A percentile compares a stretch with the other conserved stretches of the same genome.
Conservation (phyloP, 148 eudicot genomes). For the Fagopyrum homotropicum region DNA sequence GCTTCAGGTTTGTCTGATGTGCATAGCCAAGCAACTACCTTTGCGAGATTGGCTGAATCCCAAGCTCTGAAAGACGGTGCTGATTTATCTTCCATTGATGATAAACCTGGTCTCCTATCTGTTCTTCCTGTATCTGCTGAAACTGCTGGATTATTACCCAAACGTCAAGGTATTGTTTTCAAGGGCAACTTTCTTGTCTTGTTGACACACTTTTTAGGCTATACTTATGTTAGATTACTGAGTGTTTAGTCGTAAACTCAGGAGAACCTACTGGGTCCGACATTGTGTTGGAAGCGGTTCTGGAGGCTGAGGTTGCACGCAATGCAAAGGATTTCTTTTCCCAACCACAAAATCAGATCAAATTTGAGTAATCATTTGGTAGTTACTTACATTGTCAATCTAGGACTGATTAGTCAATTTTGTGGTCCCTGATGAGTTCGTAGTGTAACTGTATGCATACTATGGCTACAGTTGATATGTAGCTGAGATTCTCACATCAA, state of each 20-base stretch:
- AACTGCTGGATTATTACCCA: slow-evolving; percentile 69
- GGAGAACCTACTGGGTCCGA: slow-evolving; percentile 72
- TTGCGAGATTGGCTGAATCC: slow-evolving; percentile 62
- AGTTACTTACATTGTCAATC: background rate
- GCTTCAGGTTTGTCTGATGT: slow-evolving; percentile 39
- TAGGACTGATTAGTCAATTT: slow-evolving; percentile 2
- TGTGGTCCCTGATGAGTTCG: background rate
- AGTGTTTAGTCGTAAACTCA: slow-evolving; percentile 27
- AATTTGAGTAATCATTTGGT: slow-evolving; percentile 24
- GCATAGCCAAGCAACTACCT: slow-evolving; percentile 70
- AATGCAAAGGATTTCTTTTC: slow-evolving; percentile 80
- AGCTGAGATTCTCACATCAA: background rate
- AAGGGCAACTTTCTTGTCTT: background rate
- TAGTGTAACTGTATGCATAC: background rate
- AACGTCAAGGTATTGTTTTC: slow-evolving; percentile 43
- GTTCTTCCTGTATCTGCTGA: slow-evolving; percentile 96
- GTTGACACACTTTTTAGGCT: background rate
- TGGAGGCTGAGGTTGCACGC: slow-evolving; percentile 93
- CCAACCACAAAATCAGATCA: slow-evolving; percentile 57
- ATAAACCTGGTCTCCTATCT: slow-evolving; percentile 58
- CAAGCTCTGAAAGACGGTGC: slow-evolving; percentile 27
- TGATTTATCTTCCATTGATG: slow-evolving; percentile 30
- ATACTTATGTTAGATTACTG: background rate
- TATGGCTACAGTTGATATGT: background rate
- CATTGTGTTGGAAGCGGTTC: slow-evolving; percentile 72